Base-by-base conservation (phyloP, 495 filamentous ascomycete genomes). In the Aspergillus homomorphus region DNA sequence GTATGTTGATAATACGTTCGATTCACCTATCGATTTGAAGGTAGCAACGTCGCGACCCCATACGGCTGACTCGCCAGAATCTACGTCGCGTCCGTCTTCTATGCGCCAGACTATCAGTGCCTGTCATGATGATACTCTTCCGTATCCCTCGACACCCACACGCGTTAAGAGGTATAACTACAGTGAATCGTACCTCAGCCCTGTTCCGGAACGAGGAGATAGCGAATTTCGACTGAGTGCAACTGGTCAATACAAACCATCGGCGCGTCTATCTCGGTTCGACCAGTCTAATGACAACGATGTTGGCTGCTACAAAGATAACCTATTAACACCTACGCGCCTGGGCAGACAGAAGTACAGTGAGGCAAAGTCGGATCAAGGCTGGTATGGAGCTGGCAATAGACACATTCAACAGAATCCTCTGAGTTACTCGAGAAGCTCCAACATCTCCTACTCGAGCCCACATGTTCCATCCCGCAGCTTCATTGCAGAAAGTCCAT, bases 381-480 rank as follows among this genome's bases (percentile, higher is more conserved):
- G 57, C 16, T 45, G 43, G 30, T 26, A 14, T 3, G 24, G 46
- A 26, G 50, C 18, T 33, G 46, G 51, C 26, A 24, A 53, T 16
- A 51, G 41, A 51, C 57, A 59, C 9, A 30, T 54, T 14, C 52
- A 58, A 22, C 48, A 62, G 20, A 69, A 66, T 46, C 66, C 66
- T 45, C 45, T 66, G 16, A 66, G 49, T 30, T 64, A 64, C 33
- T 50, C 59, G 21, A 51, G 15, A 9, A 20, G 38, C 18, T 60
- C 59, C 50, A 38, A 33, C 23, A 41, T 28, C n/a, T 51, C 51
- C 24, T 43, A 59, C 20, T 49, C 51, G 8, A 12, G 4, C 33
- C 15, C 33, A 38, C 33, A 38, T 12, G 2, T 6, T 38, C 55
- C 55, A 7, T 44, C 42, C 18, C 43, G 26, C 43, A 54, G 53